These are phyloP conservation scores for Pseudogymnoascus sp. DNA, from an alignment of 2,329 filamentous ascomycete genomes.

Conservation along the genomic window DNA sequence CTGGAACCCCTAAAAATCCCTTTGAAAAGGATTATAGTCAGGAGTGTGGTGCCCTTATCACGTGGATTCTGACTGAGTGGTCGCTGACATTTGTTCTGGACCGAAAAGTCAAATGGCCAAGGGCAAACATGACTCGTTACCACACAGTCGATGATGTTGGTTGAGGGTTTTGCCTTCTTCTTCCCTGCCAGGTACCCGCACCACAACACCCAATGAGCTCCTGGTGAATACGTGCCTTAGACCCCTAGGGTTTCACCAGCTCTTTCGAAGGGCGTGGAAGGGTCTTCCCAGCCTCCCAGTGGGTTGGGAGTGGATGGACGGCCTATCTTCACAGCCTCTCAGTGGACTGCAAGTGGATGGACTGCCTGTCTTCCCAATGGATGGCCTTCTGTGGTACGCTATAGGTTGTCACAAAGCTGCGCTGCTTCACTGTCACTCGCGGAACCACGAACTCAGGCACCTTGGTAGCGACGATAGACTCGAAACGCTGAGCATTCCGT, in stretches of 20 bases:
- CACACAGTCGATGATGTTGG: not conserved
- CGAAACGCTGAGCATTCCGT: conserved; percentile 1
- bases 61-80: not conserved
- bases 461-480: conserved; percentile 1
- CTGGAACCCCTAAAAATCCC: not conserved
- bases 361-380: not conserved
- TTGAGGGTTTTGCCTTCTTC: not conserved
- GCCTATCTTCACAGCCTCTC: not conserved
- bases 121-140: conserved; percentile 4
- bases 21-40: not conserved
- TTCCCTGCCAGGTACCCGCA: conserved; percentile 8
- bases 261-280: not conserved
- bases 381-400: not conserved
- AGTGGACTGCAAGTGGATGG: not conserved
- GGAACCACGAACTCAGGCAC: not conserved
- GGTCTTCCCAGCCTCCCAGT: not conserved
- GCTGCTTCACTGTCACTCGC: not conserved
- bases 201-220: not conserved
- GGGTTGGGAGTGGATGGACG: not conserved
- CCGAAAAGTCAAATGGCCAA: not conserved
- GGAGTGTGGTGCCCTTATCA: not conserved
- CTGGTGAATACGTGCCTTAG: not conserved
- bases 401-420: not conserved
- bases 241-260: conserved; percentile 6
- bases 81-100: not conserved